Base-by-base conservation (phyloP, 169 alveolate genomes). In the Babesia divergens region DNA sequence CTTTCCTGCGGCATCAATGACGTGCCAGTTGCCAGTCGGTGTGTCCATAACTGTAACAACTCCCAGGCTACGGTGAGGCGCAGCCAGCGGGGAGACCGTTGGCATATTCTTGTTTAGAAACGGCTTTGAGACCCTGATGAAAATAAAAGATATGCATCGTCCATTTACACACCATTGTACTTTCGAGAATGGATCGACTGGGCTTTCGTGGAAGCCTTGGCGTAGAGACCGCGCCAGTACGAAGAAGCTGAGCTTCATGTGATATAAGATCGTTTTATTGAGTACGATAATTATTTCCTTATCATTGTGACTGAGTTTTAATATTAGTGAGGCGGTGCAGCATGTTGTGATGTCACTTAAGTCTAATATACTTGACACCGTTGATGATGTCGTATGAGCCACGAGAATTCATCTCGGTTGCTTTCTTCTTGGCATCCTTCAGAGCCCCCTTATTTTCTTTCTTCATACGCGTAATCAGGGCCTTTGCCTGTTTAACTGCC, bases 101-200 rank as follows among this genome's bases (percentile, higher is more conserved):
- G 96, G 96, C 94, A 92, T 89, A 53, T 92, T 92, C 74, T 84
- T 74, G 46, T 89, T 91, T 64, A 85, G 71, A 54, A 89, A 92
- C 9, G 96, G 96, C 53, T 69, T 53, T 8, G 94, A 82, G 16
- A 86, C 75, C 95, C 95, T 91, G 74, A 22, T 14, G 11, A 6
- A 7, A 0, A n/a, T 16, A 34, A 13, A 20, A 18, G 49, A 46
- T 0, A 4, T 5, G 7, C 53, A 32, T 28, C 6, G 31, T 13
- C 3, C 8, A 29, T 4, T 28, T 13, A 14, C 64, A 31, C 34
- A 91, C 95, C 95, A 91, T 58, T 91, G 95, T 8, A 89, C 94
- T 56, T 91, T 87, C 40, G 94, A 84, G 58, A 91, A 90, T n/a
- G 95, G 95, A 66, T 91, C 72, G 49, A 91, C 74, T 9, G 55